Conservation (phyloP, 768 basidiomycete genomes). For the Serpula lacrymans region DNA sequence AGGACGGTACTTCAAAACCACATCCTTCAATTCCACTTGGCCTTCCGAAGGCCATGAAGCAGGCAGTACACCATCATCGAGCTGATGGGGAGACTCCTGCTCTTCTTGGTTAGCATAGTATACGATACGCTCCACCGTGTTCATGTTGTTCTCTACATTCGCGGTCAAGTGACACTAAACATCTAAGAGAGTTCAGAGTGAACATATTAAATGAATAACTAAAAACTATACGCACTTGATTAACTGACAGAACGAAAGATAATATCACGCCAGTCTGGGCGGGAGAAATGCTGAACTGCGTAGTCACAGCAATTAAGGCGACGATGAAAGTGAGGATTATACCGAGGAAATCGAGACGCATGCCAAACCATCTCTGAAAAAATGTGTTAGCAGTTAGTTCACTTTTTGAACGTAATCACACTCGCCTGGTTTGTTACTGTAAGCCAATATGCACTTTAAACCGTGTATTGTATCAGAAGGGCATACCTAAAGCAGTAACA, state of each 20-base stretch:
- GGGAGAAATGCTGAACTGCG: slow-evolving; percentile 72
- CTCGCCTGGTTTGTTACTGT: slow-evolving; percentile 76
- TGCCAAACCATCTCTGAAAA: slow-evolving; percentile 75
- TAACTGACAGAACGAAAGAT: slow-evolving; percentile 76
- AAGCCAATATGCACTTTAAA: slow-evolving; percentile 74
- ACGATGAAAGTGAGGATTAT: slow-evolving; percentile 69
- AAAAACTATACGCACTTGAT: slow-evolving; percentile 48
- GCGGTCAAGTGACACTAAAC: slow-evolving; percentile 74
- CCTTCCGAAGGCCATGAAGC: slow-evolving; percentile 75
- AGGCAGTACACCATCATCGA: slow-evolving; percentile 57
- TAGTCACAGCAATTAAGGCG: slow-evolving; percentile 72
- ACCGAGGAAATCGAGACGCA: slow-evolving; percentile 85
- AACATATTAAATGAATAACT: slow-evolving; percentile 4
- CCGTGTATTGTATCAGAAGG: slow-evolving; percentile 4
- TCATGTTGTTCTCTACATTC: slow-evolving; percentile 94
- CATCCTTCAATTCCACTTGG: slow-evolving; percentile 66
- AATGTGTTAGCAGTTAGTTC: background rate
- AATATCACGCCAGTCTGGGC: slow-evolving; percentile 74
- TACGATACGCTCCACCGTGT: slow-evolving; percentile 81
- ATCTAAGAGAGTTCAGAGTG: slow-evolving; percentile 54
- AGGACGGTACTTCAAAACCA: slow-evolving; percentile 80
- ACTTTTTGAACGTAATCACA: background rate
- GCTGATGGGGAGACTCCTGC: slow-evolving; percentile 73
- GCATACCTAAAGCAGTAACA: no score
- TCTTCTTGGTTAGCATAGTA: slow-evolving; percentile 80